phyloP scores from a whole-genome alignment of 306 rosid species.

The Inga laurina region DNA sequence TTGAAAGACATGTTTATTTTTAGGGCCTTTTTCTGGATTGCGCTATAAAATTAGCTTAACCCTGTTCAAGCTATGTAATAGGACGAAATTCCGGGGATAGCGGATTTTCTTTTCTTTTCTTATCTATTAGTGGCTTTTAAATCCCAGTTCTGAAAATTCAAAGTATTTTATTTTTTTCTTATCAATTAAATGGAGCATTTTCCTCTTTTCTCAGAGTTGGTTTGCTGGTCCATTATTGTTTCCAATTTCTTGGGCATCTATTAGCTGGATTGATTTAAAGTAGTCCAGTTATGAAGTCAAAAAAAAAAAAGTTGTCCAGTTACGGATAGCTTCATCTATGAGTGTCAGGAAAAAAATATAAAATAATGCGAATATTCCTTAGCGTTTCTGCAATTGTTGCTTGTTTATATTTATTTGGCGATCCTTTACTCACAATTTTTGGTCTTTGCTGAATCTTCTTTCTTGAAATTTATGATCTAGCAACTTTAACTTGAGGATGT shows the following conservation, averaged over 20 bases:
- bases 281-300: neutral
- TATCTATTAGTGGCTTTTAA: neutral
- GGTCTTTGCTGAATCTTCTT: conserved; percentile 30
- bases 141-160: neutral
- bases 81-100: conserved; percentile 2
- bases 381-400: conserved; percentile 49
- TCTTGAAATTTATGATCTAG: conserved; percentile 28
- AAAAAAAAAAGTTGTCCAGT: neutral
- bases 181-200: conserved; percentile 22
- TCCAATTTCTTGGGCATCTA: neutral
- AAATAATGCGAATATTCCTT: conserved; percentile 22
- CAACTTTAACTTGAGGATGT: conserved; percentile 30
- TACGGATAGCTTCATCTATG: neutral
- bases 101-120: neutral
- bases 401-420: conserved; percentile 42
- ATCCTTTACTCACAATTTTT: conserved; percentile 55
- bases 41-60: conserved; percentile 10
- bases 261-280: neutral
- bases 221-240: neutral
- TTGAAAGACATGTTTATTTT: neutral
- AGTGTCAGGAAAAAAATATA: neutral
- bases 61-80: neutral
- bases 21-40: conserved; percentile 19
- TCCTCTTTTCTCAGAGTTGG: neutral
- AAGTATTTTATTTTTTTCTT: neutral